phyloP scores from a whole-genome alignment of 257 asterid genomes.

The Striga asiatica region DNA sequence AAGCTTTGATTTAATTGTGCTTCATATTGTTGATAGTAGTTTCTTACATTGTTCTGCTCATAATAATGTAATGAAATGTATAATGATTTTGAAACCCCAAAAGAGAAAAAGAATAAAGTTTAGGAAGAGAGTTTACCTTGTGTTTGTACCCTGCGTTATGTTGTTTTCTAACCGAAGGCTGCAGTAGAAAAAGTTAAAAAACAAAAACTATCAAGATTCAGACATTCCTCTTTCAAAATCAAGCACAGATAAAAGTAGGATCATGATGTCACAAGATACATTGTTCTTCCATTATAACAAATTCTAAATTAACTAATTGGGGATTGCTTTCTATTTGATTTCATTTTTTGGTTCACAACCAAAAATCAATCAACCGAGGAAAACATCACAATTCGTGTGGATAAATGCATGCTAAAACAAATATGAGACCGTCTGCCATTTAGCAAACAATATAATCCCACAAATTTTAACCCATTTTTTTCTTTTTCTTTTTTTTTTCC shows the following conservation, averaged over 20 bases:
- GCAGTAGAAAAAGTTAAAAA: constrained; percentile 25
- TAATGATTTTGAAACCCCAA: too few species aligned
- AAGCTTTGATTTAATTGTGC: constrained; percentile 90
- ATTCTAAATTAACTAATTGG: too few species aligned
- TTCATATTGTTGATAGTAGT: constrained; percentile 86
- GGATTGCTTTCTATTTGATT: too few species aligned
- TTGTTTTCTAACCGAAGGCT: constrained; percentile 98
- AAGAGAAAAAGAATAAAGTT: background rate
- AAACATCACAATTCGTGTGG: background rate
- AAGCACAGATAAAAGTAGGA: background rate
- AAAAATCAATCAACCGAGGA: too few species aligned
- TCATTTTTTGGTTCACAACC: too few species aligned
- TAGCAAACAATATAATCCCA: background rate
- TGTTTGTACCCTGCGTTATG: constrained; percentile 96
- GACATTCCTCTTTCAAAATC: background rate
- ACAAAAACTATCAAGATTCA: background rate
- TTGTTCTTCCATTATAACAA: too few species aligned
- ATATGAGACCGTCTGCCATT: background rate
- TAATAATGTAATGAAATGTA: constrained; percentile 6
- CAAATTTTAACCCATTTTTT: background rate
- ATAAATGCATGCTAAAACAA: background rate
- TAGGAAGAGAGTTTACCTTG: constrained; percentile 38
- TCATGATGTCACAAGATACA: background rate
- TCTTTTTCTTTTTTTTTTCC: background rate
- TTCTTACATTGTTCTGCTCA: constrained; percentile 79